These are phyloP conservation scores for Xylariaceae sp. DNA, from an alignment of 2,329 filamentous ascomycete species.

Conservation along the genomic window DNA sequence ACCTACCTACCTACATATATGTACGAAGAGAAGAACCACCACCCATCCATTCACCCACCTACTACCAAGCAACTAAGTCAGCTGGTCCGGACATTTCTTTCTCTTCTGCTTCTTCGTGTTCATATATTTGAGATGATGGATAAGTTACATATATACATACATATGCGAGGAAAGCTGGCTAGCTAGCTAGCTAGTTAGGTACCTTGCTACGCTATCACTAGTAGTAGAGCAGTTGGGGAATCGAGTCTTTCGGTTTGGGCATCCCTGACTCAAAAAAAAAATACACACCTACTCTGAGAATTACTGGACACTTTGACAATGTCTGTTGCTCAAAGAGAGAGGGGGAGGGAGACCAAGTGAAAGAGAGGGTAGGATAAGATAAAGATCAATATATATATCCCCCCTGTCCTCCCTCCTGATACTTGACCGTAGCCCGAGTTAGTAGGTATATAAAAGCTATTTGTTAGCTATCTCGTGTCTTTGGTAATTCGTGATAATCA, in stretches of 20 bases:
- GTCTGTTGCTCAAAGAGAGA: conserved; percentile 6
- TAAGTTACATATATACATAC: too few species aligned
- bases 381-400: conserved; percentile 4
- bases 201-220: conserved; percentile 2
- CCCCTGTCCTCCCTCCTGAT: background rate
- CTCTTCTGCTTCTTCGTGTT: conserved; percentile 18
- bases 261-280: background rate
- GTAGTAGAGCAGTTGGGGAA: conserved; percentile 1
- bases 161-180: too few species aligned
- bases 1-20: too few species aligned
- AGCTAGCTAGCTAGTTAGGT: too few species aligned
- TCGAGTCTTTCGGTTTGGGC: background rate
- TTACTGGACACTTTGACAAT: background rate
- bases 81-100: too few species aligned
- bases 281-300: background rate
- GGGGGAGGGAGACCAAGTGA: background rate
- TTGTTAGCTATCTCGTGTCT: background rate
- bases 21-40: conserved; percentile 1
- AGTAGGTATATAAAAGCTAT: background rate
- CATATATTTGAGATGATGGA: conserved; percentile 14
- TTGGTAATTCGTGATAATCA: too few species aligned
- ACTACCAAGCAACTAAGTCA: too few species aligned
- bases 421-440: background rate
- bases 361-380: conserved; percentile 8
- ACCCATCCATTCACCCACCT: background rate